phyloP scores from a whole-genome alignment of 2,329 filamentous ascomycete species.

The Ascochyta fabae region DNA sequence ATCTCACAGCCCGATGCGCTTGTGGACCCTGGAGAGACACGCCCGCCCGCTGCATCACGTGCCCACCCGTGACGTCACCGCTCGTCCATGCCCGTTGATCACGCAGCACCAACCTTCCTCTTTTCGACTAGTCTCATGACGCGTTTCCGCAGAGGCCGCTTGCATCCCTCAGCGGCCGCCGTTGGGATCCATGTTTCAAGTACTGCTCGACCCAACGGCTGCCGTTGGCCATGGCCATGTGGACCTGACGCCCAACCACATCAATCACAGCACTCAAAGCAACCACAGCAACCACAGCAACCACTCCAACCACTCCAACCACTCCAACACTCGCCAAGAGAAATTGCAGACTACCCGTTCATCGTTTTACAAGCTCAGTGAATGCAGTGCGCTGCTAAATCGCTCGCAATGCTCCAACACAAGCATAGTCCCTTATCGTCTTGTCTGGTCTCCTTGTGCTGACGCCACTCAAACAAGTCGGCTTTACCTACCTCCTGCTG shows the following conservation, averaged over 20 bases:
- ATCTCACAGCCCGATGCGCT: constrained; percentile 13
- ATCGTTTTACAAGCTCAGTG: no score
- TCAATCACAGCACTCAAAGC: no score
- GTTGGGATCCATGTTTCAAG: constrained; percentile 11
- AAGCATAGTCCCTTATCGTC: no score
- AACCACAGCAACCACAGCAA: no score
- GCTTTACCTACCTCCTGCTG: no score
- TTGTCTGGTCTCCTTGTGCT: no score
- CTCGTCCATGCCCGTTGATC: constrained; percentile 7
- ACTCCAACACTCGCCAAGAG: not conserved
- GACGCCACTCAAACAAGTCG: no score
- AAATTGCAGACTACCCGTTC: not conserved
- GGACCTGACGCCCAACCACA: no score
- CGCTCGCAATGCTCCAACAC: no score
- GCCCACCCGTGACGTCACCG: constrained; percentile 7
- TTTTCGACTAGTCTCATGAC: constrained; percentile 11
- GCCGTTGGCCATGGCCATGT: no score
- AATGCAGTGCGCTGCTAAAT: no score
- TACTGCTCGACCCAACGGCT: not conserved
- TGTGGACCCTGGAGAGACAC: constrained; percentile 6
- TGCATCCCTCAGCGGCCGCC: constrained; percentile 1
- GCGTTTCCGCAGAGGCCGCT: constrained; percentile 1
- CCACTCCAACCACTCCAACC: no score
- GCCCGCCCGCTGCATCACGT: constrained; percentile 1
- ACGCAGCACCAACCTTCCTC: constrained; percentile 12